Percentiles rank a stretch among this genome's conserved stretches.
Evolutionary conservation across 1,284 basidiomycete species (phyloP).

Genomic region (Ustilago loliicola): DNA sequence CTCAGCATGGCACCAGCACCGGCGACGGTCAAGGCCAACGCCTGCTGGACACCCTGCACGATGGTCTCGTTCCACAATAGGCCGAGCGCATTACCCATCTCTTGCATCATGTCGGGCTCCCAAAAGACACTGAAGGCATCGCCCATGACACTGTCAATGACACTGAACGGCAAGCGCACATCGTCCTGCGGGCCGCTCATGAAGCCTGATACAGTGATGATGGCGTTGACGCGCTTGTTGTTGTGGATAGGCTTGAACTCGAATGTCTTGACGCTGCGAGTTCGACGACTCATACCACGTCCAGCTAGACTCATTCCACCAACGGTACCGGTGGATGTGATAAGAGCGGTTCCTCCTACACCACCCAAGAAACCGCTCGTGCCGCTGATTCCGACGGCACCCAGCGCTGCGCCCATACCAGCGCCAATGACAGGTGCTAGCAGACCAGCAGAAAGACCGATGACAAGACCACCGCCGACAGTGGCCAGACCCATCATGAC

Average conservation of each 20-base stretch:
- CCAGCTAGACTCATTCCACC: slow-evolving; percentile 66
- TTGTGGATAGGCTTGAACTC: slow-evolving; percentile 70
- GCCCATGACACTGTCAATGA: slow-evolving; percentile 70
- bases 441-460: slow-evolving; percentile 68
- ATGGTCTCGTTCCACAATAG: slow-evolving; percentile 70
- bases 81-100: slow-evolving; percentile 70
- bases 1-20: slow-evolving; percentile 61
- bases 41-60: slow-evolving; percentile 69
- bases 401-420: slow-evolving; percentile 67
- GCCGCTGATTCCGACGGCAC: slow-evolving; percentile 68
- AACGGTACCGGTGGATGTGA: slow-evolving; percentile 68
- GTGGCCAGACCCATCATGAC: slow-evolving; percentile 70
- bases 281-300: slow-evolving; percentile 67
- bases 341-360: slow-evolving; percentile 68
- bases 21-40: slow-evolving; percentile 66
- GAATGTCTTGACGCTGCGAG: slow-evolving; percentile 67
- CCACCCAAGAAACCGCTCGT: slow-evolving; percentile 66
- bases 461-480: slow-evolving; percentile 69
- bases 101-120: slow-evolving; percentile 71
- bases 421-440: slow-evolving; percentile 69
- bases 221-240: slow-evolving; percentile 70
- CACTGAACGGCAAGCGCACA: slow-evolving; percentile 67
- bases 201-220: slow-evolving; percentile 67
- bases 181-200: slow-evolving; percentile 67
- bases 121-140: slow-evolving; percentile 68